phyloP scores from a whole-genome alignment of 176 grass and related monocot species.

The Rhynchospora breviuscula region DNA sequence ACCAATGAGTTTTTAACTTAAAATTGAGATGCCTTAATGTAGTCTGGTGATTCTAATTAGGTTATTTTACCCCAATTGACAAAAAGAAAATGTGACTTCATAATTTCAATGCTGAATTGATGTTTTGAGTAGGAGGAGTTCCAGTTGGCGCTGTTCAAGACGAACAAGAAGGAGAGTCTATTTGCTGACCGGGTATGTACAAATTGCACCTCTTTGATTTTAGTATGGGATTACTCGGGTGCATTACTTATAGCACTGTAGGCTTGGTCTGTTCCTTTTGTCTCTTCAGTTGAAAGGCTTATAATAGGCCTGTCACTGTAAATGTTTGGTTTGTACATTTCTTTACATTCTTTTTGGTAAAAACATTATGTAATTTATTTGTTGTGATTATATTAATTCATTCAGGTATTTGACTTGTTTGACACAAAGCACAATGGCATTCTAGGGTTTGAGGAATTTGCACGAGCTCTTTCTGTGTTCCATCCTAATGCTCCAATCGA shows the following conservation, averaged over 20 bases:
- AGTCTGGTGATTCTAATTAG: background rate
- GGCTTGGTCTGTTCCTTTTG: too few species aligned
- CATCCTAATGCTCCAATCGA: conserved; percentile 39
- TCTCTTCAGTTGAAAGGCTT: background rate
- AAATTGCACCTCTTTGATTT: background rate
- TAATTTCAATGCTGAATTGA: conserved; percentile 16
- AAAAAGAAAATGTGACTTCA: background rate
- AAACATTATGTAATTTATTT: background rate
- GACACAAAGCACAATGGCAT: conserved; percentile 42
- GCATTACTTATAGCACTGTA: background rate
- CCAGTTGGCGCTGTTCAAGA: conserved; percentile 83
- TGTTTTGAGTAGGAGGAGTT: conserved; percentile 62
- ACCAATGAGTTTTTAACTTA: background rate
- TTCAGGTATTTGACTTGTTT: conserved; percentile 48
- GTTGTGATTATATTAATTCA: background rate
- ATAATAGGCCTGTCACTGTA: background rate
- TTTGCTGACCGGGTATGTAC: conserved; percentile 72
- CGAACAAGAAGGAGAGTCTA: conserved; percentile 82
- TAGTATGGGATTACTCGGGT: background rate
- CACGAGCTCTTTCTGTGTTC: conserved; percentile 37
- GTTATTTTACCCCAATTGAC: background rate
- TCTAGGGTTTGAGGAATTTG: conserved; percentile 52
- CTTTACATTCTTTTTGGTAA: background rate
- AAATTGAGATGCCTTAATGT: background rate
- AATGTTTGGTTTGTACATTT: background rate